Evolutionary conservation across 73 alveolate species (phyloP), one percentile per base, ranked within the genome.

Genomic region (Paramecium caudatum): DNA sequence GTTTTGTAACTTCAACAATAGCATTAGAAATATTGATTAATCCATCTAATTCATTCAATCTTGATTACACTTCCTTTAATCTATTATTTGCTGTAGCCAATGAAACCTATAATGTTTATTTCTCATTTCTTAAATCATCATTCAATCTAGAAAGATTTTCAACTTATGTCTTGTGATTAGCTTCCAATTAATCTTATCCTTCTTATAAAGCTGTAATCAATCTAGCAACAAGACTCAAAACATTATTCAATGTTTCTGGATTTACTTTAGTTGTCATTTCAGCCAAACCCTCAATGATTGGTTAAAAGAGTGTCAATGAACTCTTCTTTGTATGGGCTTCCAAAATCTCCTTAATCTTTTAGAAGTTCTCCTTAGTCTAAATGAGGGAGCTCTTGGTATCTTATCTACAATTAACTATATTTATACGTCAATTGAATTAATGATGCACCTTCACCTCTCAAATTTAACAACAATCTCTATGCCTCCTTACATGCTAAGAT

Each of bases 11-110:
- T 74, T 74, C 88, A 41, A 74, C 88, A 41, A 74, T 30, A 43
- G 88, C 88, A 74, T 74, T 74, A 10, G 88, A 74, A 25, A 74
- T 74, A 46, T 74, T 74, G 9, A 74, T 74, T 23, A 74, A 45
- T 74, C 88, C 88, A 37, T 74, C 88, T 74, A 74, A 74, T 74
- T 74, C 88, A 23, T 74, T 74, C 16, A 74, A 74, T 74, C 88
- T 74, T 36, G 88, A 74, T 30, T 74, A 27, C 46, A 74, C 43
- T 5, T 74, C 88, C 30, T 74, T 74, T 10, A 74, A 27, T 74
- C 88, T 74, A 19, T 74, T 74, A 43, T 74, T 74, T n/a, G 69
- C 88, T 41, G 88, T 74, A 8, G 88, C 88, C 32, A 74, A 43
- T 16, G 88, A 74, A 10, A 74, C 43, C 43, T 74, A 74, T 30